Base-by-base conservation (phyloP, 768 basidiomycete species). In the Boletellus ananas region DNA sequence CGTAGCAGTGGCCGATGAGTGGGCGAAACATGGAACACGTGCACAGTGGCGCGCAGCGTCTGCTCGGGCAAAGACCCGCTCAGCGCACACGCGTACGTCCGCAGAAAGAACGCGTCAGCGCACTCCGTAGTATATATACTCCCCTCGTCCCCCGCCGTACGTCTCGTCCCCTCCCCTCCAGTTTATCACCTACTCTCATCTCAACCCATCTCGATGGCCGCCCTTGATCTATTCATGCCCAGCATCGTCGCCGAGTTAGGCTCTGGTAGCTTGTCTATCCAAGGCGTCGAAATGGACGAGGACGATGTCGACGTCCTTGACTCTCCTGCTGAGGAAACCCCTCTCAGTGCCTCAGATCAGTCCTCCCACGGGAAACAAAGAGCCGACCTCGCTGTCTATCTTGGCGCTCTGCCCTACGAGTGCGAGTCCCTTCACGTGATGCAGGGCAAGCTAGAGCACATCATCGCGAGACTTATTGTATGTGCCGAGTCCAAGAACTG, bases 401-500 rank as follows among this genome's bases (percentile, higher is more conserved):
- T 87, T 52, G 74, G 79, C 60, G 75, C 84, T 14, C 61, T 89
- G 34, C 90, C 89, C 3, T 91, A 90, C 63, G 67, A 81, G 59
- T 83, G 83, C 67, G 89, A 91, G 64, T 72, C 84, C 20, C 64
- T 78, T 41, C 79, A 85, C 52, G 79, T 81, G 46, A 91, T 92
- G 87, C 79, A 85, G 46, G 63, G 69, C 25, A 79, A 80, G 56
- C 77, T 91, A 8, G 84, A 87, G 58, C 62, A 74, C 43, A 88
- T 92, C 56, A 74, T 90, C 10, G 74, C 78, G 38, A 86, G 79
- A 68, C 79, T 92, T 40, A 70, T 74, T 52, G 71, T 89, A 20
- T 86, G 85, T 54, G 84, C 82, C n/a, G 80, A 82, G 63, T 73
- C 84, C 43, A 83, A 81, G 72, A 85, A 87, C 57, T 92, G 89